phyloP scores from a whole-genome alignment of 176 grass and related monocot species.

The Rhynchospora pubera region DNA sequence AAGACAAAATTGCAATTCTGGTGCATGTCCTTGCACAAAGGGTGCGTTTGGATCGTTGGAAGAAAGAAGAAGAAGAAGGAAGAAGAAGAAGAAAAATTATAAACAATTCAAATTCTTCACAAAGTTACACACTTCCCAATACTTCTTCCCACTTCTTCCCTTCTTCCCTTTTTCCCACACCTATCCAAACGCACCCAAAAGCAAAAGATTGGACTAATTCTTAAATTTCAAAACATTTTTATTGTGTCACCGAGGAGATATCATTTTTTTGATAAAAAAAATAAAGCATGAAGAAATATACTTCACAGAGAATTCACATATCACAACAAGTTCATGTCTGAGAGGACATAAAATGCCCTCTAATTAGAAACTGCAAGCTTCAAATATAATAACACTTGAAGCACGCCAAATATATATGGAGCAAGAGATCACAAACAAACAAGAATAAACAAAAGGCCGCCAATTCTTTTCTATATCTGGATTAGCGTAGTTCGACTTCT shows the following conservation, averaged over 20 bases:
- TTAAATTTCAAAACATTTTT: no score
- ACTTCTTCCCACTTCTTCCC: no score
- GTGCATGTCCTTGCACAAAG: no score
- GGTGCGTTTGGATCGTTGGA: no score
- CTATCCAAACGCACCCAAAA: no score
- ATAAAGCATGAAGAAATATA: background rate
- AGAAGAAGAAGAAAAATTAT: no score
- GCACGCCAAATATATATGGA: background rate
- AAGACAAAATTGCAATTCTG: no score
- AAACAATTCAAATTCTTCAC: no score
- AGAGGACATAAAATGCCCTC: background rate
- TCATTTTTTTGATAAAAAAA: background rate
- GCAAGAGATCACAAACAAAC: background rate
- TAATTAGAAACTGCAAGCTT: background rate
- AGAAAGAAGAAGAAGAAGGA: no score
- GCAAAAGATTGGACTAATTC: no score
- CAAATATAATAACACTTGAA: background rate
- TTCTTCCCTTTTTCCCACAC: no score
- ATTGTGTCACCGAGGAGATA: background rate
- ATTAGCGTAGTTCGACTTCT: background rate
- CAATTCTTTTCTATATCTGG: slow-evolving; percentile 10
- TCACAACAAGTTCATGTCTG: background rate
- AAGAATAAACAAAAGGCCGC: background rate
- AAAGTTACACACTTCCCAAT: no score
- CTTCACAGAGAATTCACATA: background rate